Conservation (phyloP, 345 rosid species). For the Gynandropsis gynandra region DNA sequence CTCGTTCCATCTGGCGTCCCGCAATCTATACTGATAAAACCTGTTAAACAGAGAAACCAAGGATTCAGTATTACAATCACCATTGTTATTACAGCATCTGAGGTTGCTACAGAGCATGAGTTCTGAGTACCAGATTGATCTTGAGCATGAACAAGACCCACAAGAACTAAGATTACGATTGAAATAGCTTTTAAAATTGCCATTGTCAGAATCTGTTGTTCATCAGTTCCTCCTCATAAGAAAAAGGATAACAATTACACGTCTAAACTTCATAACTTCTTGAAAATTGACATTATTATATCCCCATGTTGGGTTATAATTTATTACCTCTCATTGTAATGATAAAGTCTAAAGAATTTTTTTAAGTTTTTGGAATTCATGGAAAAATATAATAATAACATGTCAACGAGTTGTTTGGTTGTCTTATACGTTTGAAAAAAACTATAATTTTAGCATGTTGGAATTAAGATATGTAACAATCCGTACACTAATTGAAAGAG, state of each 20-base stretch:
- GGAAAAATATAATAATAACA: too few species aligned
- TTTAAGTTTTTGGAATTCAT: too few species aligned
- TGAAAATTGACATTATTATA: background rate
- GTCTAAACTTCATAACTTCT: too few species aligned
- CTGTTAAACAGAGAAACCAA: slow-evolving; percentile 9
- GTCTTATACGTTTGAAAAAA: too few species aligned
- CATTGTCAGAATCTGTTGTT: slow-evolving; percentile 14
- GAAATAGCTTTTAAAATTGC: slow-evolving; percentile 8
- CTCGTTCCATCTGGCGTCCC: slow-evolving; percentile 23
- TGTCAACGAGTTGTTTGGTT: too few species aligned
- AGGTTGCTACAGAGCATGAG: background rate
- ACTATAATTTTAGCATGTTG: too few species aligned
- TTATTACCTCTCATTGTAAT: too few species aligned
- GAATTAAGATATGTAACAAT: too few species aligned
- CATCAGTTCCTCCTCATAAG: slow-evolving; percentile 10
- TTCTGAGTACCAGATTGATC: slow-evolving; percentile 28
- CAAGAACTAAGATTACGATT: slow-evolving; percentile 3
- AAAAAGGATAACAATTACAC: too few species aligned
- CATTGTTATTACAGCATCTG: background rate
- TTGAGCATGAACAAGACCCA: slow-evolving; percentile 20
- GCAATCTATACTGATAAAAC: slow-evolving; percentile 40
- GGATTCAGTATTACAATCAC: background rate
- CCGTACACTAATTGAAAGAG: too few species aligned
- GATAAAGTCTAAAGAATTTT: too few species aligned
- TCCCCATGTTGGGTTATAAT: slow-evolving; percentile 20